These are phyloP conservation scores for Fusarium sp. DNA, from an alignment of 2,329 filamentous ascomycete species.

Conservation along the genomic window DNA sequence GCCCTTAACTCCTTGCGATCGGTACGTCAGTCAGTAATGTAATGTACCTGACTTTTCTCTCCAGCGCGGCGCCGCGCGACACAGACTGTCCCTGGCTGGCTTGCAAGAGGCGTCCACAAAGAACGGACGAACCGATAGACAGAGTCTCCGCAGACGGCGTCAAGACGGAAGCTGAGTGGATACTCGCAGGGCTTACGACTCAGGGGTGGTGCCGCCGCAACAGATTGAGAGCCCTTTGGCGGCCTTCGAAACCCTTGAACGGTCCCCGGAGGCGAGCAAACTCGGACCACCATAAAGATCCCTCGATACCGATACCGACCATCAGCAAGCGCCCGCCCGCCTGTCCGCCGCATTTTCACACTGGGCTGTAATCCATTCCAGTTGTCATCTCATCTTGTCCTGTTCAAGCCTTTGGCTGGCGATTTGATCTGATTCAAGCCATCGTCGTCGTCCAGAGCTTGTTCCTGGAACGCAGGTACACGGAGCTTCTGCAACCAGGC, in stretches of 20 bases:
- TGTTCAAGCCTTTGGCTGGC: neutral
- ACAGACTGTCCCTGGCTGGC: constrained; percentile 22
- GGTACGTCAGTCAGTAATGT: neutral
- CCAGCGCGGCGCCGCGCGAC: constrained; percentile 1
- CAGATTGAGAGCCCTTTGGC: constrained; percentile 7
- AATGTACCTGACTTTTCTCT: neutral
- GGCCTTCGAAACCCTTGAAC: constrained; percentile 2
- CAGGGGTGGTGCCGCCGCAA: constrained; percentile 30
- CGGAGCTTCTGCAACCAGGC: constrained; percentile 15
- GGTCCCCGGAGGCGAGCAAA: constrained; percentile 4
- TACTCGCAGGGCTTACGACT: constrained; percentile 20
- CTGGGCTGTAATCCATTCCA: constrained; percentile 13
- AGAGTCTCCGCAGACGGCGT: constrained; percentile 22
- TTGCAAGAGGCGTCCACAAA: constrained; percentile 17
- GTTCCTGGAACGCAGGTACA: constrained; percentile 31
- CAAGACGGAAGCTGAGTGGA: constrained; percentile 35
- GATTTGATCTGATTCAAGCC: neutral
- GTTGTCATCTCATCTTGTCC: constrained; percentile 8
- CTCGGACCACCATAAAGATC: constrained; percentile 6
- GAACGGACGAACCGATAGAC: constrained; percentile 33
- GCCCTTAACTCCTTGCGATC: constrained; percentile 19
- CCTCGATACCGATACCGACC: constrained; percentile 1
- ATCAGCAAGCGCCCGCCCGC: constrained; percentile 15
- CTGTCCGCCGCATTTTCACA: neutral
- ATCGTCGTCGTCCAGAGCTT: neutral